Base-by-base conservation (phyloP, 768 basidiomycete species). In the Phaeotremella fagi region DNA sequence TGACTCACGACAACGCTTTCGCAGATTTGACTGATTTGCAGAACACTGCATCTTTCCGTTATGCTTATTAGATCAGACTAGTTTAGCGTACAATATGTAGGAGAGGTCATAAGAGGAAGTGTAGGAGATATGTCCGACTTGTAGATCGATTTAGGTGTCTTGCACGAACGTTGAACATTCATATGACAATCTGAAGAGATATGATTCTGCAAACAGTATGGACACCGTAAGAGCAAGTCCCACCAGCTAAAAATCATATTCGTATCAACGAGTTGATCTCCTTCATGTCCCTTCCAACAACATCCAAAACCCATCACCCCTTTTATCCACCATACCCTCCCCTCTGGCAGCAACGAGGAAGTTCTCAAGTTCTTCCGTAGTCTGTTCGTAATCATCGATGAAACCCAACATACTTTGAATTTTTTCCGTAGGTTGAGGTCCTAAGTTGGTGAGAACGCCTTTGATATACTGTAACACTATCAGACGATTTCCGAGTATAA, bases 391-490 rank as follows among this genome's bases (percentile, higher is more conserved):
- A 3, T 82, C 84, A 3, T 85, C 86, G 9, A 86, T 87, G 66
- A 88, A 83, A 69, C 82, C 84, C 55, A 95, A 79, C 86, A 91
- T 90, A 1, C 81, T 78, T 69, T 95, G 90, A 65, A 95, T 90
- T n/a, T 86, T 81, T 55, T 88, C 85, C 38, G 88, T 66, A 1
- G 85, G 80, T 15, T 91, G 78, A 2, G 82, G 72, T 9, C 86
- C 87, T 38, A 97, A 77, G 70, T 90, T 92, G 49, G 83, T 90
- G 52, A 95, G 83, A 86, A 90, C 90, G 25, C 87, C 89, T 74
- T 88, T 85, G 55, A 92, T 87, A 75, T 86, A 92, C 86, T 89
- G 55, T 4, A 28, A 33, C n/a, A n/a, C n/a, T n/a, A n/a, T n/a
- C n/a, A n/a, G n/a, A n/a, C n/a, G n/a, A n/a, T n/a, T n/a, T n/a